Base-by-base conservation (phyloP, 495 filamentous ascomycete genomes). In the Penicillium steckii region DNA sequence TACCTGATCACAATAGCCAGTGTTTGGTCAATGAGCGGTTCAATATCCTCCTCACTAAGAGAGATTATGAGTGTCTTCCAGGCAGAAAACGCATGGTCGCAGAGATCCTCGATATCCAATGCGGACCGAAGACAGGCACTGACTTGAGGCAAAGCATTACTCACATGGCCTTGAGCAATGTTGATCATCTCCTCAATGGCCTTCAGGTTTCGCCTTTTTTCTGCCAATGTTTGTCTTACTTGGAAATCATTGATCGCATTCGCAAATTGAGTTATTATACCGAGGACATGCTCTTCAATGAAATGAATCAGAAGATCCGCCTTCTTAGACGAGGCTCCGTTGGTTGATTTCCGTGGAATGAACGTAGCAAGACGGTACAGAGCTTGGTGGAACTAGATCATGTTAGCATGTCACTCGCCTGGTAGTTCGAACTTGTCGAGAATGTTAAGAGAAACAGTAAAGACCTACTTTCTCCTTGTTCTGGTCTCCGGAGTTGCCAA, bases 131-230 rank as follows among this genome's bases (percentile, higher is more conserved):
- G 77, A 64, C 88, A 96, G 13, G 94, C 90, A 47, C 59, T 56
- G 71, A 91, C 90, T 77, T 97, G 94, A 42, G 95, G 90, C 30
- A 96, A 75, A 25, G 90, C 93, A 64, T 85, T 84, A 53, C 80
- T 85, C 12, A 88, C 79, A 69, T 87, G 82, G 10, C 72, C 77
- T 46, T 81, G 83, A 17, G 86, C 85, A 37, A 93, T 70, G 53
- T 76, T 81, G 41, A 97, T 85, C 87, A 97, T 89, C 62, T 91
- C 91, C 55, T 89, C 86, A 61, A 99, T 88, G 1, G 88, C 94
- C 50, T 80, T 81, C 2, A 98, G 73, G 49, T 85, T 89, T 42
- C 89, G 78, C 44, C 78, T 84, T 59, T 89, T 87, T 57, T 96
- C 89, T 23, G 80, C 73, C 21, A 84, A 66, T 3, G 82, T 72